A percentile compares a stretch with the other conserved stretches of the same genome.
Evolutionary conservation across 306 rosid genomes (phyloP).

Genomic region (Prunus kanzakura): DNA sequence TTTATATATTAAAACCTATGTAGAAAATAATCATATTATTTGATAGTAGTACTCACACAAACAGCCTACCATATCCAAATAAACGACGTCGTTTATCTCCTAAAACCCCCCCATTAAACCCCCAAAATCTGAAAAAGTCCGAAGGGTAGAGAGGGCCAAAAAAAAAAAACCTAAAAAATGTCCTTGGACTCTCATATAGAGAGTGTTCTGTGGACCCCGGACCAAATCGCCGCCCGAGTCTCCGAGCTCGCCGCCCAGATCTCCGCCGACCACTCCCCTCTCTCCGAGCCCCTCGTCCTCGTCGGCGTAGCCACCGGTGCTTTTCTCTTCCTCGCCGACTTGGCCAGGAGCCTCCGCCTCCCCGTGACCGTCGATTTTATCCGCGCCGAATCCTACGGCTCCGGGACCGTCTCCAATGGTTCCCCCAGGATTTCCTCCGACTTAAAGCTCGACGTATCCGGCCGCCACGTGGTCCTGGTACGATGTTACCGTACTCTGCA

Average conservation of each 20-base stretch:
- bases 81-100: no score
- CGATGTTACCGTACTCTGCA: background rate
- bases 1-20: no score
- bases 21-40: no score
- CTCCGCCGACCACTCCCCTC: constrained; percentile 31
- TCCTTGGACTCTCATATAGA: constrained; percentile 54
- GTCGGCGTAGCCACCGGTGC: constrained; percentile 94
- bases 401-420: constrained; percentile 54
- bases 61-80: no score
- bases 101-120: no score
- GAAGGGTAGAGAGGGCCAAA: no score
- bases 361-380: constrained; percentile 65
- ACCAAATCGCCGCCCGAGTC: constrained; percentile 66
- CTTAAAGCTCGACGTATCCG: constrained; percentile 59
- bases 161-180: background rate
- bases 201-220: constrained; percentile 56
- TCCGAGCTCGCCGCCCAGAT: constrained; percentile 61
- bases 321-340: constrained; percentile 74
- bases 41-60: no score
- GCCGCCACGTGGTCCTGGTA: constrained; percentile 78
- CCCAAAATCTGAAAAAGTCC: no score
- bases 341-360: constrained; percentile 59
- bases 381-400: constrained; percentile 75
- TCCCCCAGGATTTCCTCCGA: constrained; percentile 58
- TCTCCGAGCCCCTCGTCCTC: constrained; percentile 43